These are phyloP conservation scores for Dendrobium officinale DNA, from an alignment of 106 monocot species.

Conservation along the genomic window DNA sequence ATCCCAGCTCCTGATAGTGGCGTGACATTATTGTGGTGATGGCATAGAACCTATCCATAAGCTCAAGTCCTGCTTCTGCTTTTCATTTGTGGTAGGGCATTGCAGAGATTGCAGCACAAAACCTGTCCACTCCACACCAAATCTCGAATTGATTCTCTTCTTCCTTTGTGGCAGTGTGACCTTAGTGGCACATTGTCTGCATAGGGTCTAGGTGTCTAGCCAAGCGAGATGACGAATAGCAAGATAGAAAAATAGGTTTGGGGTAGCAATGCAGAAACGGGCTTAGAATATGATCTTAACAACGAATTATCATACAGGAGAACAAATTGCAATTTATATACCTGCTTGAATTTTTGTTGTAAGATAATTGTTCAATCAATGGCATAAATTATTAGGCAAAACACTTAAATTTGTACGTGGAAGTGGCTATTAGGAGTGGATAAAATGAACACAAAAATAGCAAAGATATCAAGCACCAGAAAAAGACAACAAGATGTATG, in stretches of 20 bases:
- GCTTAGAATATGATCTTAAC: background rate
- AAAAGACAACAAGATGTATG: no score
- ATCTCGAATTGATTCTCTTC: background rate
- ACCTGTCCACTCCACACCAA: background rate
- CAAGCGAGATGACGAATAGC: background rate
- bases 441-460: no score
- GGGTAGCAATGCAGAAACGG: background rate
- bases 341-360: background rate
- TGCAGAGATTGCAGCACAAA: background rate
- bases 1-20: background rate
- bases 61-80: background rate
- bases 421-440: no score
- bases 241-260: background rate
- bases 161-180: background rate
- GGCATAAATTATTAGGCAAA: background rate
- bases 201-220: background rate
- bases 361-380: background rate
- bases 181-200: background rate
- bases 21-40: background rate
- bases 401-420: no score
- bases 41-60: background rate
- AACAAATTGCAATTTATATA: background rate
- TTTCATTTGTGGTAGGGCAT: background rate
- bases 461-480: no score
- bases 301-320: background rate